Base-by-base conservation (phyloP, 2,329 filamentous ascomycete species). In the Ophiostoma quercus region DNA sequence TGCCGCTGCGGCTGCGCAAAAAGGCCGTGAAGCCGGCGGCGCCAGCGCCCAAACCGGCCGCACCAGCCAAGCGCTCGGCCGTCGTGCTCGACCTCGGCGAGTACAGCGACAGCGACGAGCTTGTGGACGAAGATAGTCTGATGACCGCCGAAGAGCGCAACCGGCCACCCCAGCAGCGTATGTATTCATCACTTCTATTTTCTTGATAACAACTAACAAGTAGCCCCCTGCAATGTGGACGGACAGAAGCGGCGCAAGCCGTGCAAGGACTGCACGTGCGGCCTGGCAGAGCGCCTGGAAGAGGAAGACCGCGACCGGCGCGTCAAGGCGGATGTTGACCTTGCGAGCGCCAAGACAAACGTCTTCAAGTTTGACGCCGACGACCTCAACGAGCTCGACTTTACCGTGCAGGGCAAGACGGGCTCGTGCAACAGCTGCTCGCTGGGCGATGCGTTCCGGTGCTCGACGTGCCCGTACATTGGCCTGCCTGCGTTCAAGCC, bases 211-310 rank as follows among this genome's bases (percentile, higher is more conserved):
- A n/a, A n/a, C 25, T 71, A 67, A 71, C 71, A 47, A 34, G 70
- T 73, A 87, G 94, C 95, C 68, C 86, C 90, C 34, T 99, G 95
- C 79, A 88, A 89, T 71, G 94, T 94, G 66, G 92, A 95, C 80
- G 89, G 94, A 74, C 90, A 94, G 70, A 90, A 94, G 72, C 89
- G 94, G 75, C 90, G 94, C 69, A 89, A 94, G 72, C 93, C 95
- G 71, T 99, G 95, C 84, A 98, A 99, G 81, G 95, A 99, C 82
- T 99, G 95, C 83, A 94, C 92, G 9, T 99, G 95, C 77, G 95
- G 95, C 67, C 87, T 99, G 34, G 92, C 94, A 32, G 88, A 95
- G 78, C 88, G 90, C 72, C 81, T 98, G 67, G 91, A 92, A 75
- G 90, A 89, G n/a, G 92, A 98, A 82, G 95, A 98, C 79, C 77